phyloP scores from a whole-genome alignment of 768 basidiomycete species.

The Pisolithus orientalis region DNA sequence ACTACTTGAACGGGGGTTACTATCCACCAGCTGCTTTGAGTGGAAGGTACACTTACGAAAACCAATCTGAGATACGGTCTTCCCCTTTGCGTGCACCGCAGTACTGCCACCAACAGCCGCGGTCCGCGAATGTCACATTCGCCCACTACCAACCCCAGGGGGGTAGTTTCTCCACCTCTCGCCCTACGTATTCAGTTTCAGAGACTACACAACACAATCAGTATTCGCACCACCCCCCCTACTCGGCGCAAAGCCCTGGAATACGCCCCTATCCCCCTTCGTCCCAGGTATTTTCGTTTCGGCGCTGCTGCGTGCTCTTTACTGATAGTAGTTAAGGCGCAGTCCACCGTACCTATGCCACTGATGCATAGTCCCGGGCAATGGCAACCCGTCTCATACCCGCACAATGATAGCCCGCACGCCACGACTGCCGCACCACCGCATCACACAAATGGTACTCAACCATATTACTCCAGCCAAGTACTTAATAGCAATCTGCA shows the following conservation, averaged over 20 bases:
- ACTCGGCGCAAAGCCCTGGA: conserved; percentile 10
- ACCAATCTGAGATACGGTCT: conserved; percentile 12
- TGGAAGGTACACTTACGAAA: conserved; percentile 20
- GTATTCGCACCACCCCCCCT: conserved; percentile 14
- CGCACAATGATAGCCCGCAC: conserved; percentile 16
- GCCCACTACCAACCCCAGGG: conserved; percentile 34
- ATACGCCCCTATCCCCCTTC: conserved; percentile 19
- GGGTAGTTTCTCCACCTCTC: conserved; percentile 30
- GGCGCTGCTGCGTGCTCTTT: not conserved
- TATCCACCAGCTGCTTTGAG: conserved; percentile 10
- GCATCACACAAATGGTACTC: conserved; percentile 14
- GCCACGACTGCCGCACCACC: conserved; percentile 13
- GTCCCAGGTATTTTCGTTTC: conserved; percentile 14
- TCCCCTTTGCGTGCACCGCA: conserved; percentile 11
- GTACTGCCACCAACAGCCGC: conserved; percentile 14
- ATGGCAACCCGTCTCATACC: conserved; percentile 18
- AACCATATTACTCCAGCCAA: conserved; percentile 23
- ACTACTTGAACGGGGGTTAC: conserved; percentile 10
- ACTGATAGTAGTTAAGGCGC: conserved; percentile 3
- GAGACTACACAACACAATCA: conserved; percentile 15
- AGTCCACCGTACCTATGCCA: conserved; percentile 8
- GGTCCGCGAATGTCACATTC: conserved; percentile 25
- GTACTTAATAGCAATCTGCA: conserved; percentile 7
- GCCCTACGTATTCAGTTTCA: conserved; percentile 22
- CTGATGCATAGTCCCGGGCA: conserved; percentile 17